Conservation (phyloP, 169 alveolate species). For the Cyclospora cayetanensis region DNA sequence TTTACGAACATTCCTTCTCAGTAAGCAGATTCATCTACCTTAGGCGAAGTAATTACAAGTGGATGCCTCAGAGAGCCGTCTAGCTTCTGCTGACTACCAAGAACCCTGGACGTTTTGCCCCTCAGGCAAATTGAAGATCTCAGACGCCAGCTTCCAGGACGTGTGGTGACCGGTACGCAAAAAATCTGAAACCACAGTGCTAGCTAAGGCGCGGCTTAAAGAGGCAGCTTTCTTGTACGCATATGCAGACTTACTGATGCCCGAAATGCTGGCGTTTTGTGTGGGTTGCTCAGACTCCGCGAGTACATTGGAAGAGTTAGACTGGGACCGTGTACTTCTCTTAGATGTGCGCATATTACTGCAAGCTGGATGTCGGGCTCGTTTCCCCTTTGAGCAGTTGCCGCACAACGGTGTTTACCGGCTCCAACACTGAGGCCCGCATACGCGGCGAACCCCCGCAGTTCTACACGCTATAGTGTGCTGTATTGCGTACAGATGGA, state of each 20-base stretch:
- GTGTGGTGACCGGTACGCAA: not conserved
- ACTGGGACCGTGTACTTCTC: conserved; percentile 14
- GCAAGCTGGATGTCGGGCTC: not conserved
- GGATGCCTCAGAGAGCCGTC: not conserved
- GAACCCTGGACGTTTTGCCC: not conserved
- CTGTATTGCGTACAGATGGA: conserved; percentile 1
- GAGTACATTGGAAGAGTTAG: not conserved
- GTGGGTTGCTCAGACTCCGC: not conserved
- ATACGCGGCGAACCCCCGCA: not conserved
- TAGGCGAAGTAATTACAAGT: not conserved
- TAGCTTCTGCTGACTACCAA: not conserved
- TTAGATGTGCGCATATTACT: not conserved
- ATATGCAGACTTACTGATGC: too few species aligned
- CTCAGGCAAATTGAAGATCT: not conserved
- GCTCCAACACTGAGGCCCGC: not conserved
- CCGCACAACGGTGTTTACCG: not conserved
- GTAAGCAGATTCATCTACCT: not conserved
- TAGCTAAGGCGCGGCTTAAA: too few species aligned
- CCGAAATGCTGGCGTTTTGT: not conserved
- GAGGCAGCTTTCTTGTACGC: too few species aligned
- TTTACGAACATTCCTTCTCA: conserved; percentile 64
- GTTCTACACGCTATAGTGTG: not conserved
- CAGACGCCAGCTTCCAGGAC: not conserved
- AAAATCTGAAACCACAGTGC: not conserved
- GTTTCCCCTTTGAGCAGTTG: not conserved